Percentiles rank a stretch among this genome's conserved stretches.
These are phyloP conservation scores for Talaromyces nanjingensis DNA, from an alignment of 495 filamentous ascomycete species.

Conservation along the genomic window DNA sequence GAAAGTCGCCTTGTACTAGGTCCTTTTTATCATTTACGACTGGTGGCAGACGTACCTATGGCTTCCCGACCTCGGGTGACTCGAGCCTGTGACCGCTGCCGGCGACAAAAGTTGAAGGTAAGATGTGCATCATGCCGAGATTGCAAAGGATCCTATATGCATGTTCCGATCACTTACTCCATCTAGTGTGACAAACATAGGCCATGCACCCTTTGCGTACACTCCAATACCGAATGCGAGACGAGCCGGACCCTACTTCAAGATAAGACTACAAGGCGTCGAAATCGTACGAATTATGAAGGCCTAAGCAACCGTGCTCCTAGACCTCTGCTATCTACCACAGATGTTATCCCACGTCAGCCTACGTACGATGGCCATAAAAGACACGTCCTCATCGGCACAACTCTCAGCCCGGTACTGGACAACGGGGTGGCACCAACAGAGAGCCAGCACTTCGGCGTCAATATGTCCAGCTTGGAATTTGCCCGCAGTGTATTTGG, in stretches of 20 bases:
- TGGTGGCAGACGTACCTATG: not conserved
- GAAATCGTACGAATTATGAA: slow-evolving; percentile 8
- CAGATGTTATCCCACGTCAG: slow-evolving; percentile 7
- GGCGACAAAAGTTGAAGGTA: slow-evolving; percentile 18
- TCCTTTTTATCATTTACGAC: slow-evolving; percentile 2
- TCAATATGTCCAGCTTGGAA: slow-evolving; percentile 10
- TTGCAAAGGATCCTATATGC: slow-evolving; percentile 1
- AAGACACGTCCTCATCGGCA: not conserved
- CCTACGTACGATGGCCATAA: slow-evolving; percentile 5
- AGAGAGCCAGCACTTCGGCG: slow-evolving; percentile 7
- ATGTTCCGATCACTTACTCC: slow-evolving; percentile 5
- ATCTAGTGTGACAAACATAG: slow-evolving; percentile 8
- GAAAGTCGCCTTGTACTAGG: not conserved
- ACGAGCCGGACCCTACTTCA: slow-evolving; percentile 6
- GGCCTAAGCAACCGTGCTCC: slow-evolving; percentile 1
- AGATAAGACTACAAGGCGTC: slow-evolving; percentile 6
- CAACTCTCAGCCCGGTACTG: slow-evolving; percentile 1
- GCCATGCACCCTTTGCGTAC: slow-evolving; percentile 7
- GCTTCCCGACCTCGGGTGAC: slow-evolving; percentile 7
- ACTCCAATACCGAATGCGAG: slow-evolving; percentile 7
- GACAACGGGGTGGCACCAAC: slow-evolving; percentile 7
- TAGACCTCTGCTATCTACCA: not conserved
- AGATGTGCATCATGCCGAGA: slow-evolving; percentile 1
- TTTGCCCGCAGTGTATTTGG: slow-evolving; percentile 8
- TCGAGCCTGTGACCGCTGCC: slow-evolving; percentile 12